These are phyloP conservation scores for Rhodotorula sp. DNA, from an alignment of 1,284 basidiomycete species.

Conservation along the genomic window DNA sequence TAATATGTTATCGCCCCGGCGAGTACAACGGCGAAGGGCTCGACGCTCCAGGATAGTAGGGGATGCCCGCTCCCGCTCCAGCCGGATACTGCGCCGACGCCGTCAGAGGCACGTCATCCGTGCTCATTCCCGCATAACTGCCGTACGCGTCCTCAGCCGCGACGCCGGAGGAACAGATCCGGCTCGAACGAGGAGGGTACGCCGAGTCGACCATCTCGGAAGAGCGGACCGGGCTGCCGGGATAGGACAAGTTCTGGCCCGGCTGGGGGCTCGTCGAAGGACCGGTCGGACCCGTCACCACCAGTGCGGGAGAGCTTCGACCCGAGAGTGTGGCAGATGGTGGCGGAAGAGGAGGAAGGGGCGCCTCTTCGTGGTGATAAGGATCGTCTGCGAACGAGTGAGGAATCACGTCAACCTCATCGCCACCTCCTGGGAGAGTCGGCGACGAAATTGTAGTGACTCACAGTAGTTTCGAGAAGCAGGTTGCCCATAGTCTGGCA, in stretches of 20 bases:
- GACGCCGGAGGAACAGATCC: not conserved
- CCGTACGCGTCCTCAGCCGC: not conserved
- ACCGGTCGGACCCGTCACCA: not conserved
- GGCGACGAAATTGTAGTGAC: not conserved
- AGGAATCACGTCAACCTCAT: not conserved
- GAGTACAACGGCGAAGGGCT: no score
- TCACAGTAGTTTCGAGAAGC: conserved; percentile 8
- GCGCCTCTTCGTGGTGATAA: not conserved
- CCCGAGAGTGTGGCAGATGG: conserved; percentile 29
- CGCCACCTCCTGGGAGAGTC: no score
- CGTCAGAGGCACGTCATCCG: conserved; percentile 2
- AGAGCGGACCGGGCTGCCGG: not conserved
- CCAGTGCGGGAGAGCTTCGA: conserved; percentile 29
- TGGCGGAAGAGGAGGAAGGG: not conserved
- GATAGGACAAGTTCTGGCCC: not conserved
- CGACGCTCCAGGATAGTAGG: not conserved
- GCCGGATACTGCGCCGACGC: not conserved
- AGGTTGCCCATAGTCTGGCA: not conserved
- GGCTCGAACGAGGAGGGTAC: not conserved
- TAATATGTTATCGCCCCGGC: no score
- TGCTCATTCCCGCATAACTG: not conserved
- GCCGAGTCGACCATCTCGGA: not conserved
- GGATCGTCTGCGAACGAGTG: conserved; percentile 11
- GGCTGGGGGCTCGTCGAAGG: not conserved
- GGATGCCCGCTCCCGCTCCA: not conserved